Base-by-base conservation (phyloP, 2,329 filamentous ascomycete genomes). In the Paecilomyces fulvus region DNA sequence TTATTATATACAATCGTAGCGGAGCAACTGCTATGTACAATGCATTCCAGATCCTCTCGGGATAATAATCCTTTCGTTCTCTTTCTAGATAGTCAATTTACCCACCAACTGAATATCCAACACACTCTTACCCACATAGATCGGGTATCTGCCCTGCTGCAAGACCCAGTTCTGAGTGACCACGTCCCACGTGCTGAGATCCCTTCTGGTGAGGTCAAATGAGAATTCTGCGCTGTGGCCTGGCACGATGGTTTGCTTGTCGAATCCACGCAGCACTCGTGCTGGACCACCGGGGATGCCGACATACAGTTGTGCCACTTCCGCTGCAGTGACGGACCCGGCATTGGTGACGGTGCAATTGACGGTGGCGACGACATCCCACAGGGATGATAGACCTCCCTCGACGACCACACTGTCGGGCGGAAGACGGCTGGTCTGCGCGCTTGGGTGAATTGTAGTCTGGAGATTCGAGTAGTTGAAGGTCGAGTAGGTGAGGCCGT, bases 151-250 rank as follows among this genome's bases (percentile, higher is more conserved):
- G 64, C 78, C 77, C 55, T 71, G 68, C 17, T 72, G 73, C 52
- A 83, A 73, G 51, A 89, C 80, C 90, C 90, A 95, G 74, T 95
- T 85, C 77, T 95, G 90, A 9, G 74, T 68, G 1, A 66, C 79
- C 0, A 81, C 75, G 65, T 94, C 87, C 90, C 90, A 95, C 73
- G 88, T 91, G 69, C 85, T 89, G 55, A 95, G 61, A 67, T 95
- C 90, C 54, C 88, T 82, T 48, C 90, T 80, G 1, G 85, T 89
- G 53, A 95, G 73, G 12, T 84, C 77, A 0, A 82, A 84, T 1
- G 70, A 76, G 72, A 92, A 91, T 0, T 78, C 81, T 6, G 75
- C 79, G 31, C 79, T 84, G 68, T 80, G 69, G 11, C 88, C 88
- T 0, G 87, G 80, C 2, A 80, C 76, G 59, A 95, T 85, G 52